phyloP scores from a whole-genome alignment of 768 basidiomycete species.

The Rhodosporidiobolus sp. region DNA sequence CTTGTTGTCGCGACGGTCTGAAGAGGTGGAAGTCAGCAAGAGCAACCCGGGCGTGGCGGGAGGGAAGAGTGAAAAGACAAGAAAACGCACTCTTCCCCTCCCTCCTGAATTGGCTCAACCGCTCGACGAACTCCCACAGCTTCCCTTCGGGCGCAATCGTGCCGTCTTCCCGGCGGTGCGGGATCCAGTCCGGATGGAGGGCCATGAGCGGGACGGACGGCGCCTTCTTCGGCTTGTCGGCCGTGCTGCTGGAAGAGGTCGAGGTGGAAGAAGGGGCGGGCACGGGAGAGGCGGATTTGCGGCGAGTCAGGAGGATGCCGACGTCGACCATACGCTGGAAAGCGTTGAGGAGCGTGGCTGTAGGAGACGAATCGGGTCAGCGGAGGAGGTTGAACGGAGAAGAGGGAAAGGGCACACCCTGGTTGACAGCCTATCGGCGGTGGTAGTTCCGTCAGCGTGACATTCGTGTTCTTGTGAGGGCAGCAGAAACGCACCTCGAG shows the following conservation, averaged over 20 bases:
- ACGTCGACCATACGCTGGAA: slow-evolving; percentile 39
- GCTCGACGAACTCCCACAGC: slow-evolving; percentile 39
- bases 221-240: slow-evolving; percentile 20
- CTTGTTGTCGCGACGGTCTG: slow-evolving; percentile 29
- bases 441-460: too few species aligned
- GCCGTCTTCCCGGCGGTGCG: slow-evolving; percentile 10
- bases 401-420: slow-evolving; percentile 12
- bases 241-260: background rate
- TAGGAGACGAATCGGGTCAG: too few species aligned
- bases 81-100: slow-evolving; percentile 39
- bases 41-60: too few species aligned
- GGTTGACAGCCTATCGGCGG: slow-evolving; percentile 42
- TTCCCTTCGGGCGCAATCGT: slow-evolving; percentile 26
- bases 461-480: too few species aligned
- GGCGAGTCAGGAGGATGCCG: slow-evolving; percentile 36
- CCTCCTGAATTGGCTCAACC: slow-evolving; percentile 38
- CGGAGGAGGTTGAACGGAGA: background rate
- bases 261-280: background rate
- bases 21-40: background rate
- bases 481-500: slow-evolving; percentile 25
- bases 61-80: background rate
- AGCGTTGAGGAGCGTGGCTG: slow-evolving; percentile 41
- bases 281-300: background rate
- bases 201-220: slow-evolving; percentile 34
- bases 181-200: slow-evolving; percentile 39